Evolutionary conservation across 1,139 yeast genomes (phyloP), one percentile per base, ranked within the genome.

Genomic region (Hansenula anomala): DNA sequence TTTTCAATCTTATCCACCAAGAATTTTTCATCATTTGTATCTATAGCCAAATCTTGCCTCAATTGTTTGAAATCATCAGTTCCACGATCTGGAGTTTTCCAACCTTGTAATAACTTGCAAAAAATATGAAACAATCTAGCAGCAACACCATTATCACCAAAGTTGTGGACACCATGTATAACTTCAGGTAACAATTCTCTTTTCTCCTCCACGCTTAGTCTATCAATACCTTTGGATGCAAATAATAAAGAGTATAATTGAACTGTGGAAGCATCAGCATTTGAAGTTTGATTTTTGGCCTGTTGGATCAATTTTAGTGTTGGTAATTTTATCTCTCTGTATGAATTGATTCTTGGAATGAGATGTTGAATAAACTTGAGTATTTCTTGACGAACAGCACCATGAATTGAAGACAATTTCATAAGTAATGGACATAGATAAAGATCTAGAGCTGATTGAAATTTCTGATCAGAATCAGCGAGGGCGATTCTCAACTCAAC

Each of bases 401-500:
- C 66, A 58, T 85, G 75, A 4, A 81, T 75, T 28, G 97, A 88
- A 5, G 83, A 76, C 42, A 90, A 69, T 56, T 92, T 92, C 44
- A 90, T 66, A 28, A 92, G 62, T 29, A 90, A 59, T 1, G 98
- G 97, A 3, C 89, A 71, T 35, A 92, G 67, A 55, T 85, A 92
- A 2, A 76, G 59, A 16, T 70, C 69, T 30, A 92, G 59, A 12
- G 82, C 64, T 8, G 70, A 59, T 52, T 85, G 81, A 39, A 89
- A 73, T 52, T 83, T 84, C 3, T 62, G 68, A 40, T 82, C 86
- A 1, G 79, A 67, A 39, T 75, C 77, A 0, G 97, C 89, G 36
- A 92, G 64, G 1, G 95, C 94, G 32, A 92, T 70, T 37, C 90
- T 69, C 36, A 92, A 73, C 61, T 92, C 98, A 2, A 88, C 97